Evolutionary conservation across 495 filamentous ascomycete genomes (phyloP), one percentile per base, ranked within the genome.

Genomic region (Annulohypoxylon nitens): DNA sequence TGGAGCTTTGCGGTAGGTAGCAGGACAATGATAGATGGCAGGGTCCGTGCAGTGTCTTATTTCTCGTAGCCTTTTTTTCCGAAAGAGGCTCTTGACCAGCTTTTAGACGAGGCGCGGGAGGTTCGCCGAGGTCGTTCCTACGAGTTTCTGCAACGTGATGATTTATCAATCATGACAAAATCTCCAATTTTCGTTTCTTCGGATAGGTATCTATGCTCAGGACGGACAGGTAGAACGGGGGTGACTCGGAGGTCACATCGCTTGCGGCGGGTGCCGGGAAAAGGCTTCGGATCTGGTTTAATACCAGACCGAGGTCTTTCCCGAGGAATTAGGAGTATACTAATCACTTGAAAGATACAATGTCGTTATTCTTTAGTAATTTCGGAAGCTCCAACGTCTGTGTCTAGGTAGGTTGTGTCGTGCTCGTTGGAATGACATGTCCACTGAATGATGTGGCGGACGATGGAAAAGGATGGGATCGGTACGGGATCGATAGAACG

Each of bases 371-470:
- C n/a, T 50, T 57, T 26, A 61, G 37, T 53, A 54, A 53, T 66
- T 48, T 57, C 12, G 43, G 6, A 59, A 41, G 14, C 30, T 61
- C 20, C 1, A 33, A n/a, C 30, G 14, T 60, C 11, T 4, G 53
- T 6, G 39, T 14, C 9, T 7, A 53, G 10, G 41, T 7, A 53
- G 10, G 41, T n/a, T 61, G 23, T 59, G 20, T 14, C 34, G 53
- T 60, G 48, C 39, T 72, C 18, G 30, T 67, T 58, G 51, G 26
- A 36, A 65, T 60, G 45, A 9, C 41, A 50, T 58, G 20, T 67
- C 58, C 20, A 51, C 34, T 58, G 54, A 12, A 12, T 51, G 62
- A 45, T 63, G 45, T 70, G 62, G 48, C 34, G 34, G 61, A 61
- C 69, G 48, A 59, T 67, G 43, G 58, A 34, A 26, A 26, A 33